Conservation (phyloP, 306 rosid genomes). For the Vigna unguiculata region DNA sequence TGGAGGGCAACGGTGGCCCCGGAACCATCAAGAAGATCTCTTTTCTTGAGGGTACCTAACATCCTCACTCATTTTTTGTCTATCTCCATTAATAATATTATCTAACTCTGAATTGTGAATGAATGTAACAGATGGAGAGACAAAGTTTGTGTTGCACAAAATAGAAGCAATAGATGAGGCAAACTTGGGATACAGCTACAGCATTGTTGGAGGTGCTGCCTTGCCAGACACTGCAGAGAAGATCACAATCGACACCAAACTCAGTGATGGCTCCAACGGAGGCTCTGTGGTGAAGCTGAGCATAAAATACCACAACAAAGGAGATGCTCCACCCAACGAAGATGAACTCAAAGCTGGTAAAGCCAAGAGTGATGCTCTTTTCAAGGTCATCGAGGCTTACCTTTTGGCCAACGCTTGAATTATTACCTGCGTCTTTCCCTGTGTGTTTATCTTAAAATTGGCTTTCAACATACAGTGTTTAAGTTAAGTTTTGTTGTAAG, state of each 20-base stretch:
- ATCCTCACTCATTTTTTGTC: not conserved
- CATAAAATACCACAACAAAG: not conserved
- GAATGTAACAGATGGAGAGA: slow-evolving; percentile 46
- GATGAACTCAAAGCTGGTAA: slow-evolving; percentile 33
- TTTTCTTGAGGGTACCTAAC: not conserved
- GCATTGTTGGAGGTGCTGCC: slow-evolving; percentile 47
- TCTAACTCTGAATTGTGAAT: too few relatives aligned
- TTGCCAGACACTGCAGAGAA: slow-evolving; percentile 44
- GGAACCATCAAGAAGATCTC: slow-evolving; percentile 8
- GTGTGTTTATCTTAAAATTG: too few relatives aligned
- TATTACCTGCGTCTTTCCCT: too few relatives aligned
- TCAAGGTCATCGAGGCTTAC: slow-evolving; percentile 52
- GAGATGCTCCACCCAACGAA: not conserved
- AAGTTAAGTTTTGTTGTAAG: too few relatives aligned
- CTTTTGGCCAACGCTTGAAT: slow-evolving; percentile 48
- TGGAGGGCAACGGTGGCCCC: slow-evolving; percentile 12
- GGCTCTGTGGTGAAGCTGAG: slow-evolving; percentile 39
- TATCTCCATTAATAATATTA: too few relatives aligned
- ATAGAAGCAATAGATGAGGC: slow-evolving; percentile 46
- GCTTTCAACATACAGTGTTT: too few relatives aligned
- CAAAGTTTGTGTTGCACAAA: slow-evolving; percentile 47
- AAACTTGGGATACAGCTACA: slow-evolving; percentile 47
- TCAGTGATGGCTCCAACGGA: slow-evolving; percentile 44
- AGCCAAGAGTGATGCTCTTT: slow-evolving; percentile 47
- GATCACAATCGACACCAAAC: slow-evolving; percentile 40